Conservation (phyloP, 768 basidiomycete species). For the Leccinum aurantiacum region DNA sequence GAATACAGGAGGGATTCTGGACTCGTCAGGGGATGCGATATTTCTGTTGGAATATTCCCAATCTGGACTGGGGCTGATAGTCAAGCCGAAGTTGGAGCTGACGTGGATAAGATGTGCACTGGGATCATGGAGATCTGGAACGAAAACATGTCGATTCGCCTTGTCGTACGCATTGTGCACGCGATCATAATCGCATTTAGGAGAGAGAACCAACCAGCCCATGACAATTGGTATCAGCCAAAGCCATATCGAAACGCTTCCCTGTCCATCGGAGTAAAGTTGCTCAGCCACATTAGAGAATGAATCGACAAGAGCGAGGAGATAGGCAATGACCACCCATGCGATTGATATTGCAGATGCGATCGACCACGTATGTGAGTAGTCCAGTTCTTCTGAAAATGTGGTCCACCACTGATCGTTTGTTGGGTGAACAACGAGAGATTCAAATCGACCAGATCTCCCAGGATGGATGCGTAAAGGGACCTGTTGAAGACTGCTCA, state of each 20-base stretch:
- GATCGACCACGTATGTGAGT: conserved; percentile 41
- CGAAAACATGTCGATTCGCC: conserved; percentile 11
- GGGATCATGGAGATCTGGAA: background rate
- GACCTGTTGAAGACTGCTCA: conserved; percentile 44
- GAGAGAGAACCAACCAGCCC: conserved; percentile 42
- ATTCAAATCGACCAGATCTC: conserved; percentile 33
- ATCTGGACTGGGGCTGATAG: conserved; percentile 11
- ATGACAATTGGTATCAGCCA: conserved; percentile 44
- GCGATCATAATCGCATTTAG: conserved; percentile 37
- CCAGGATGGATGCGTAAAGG: conserved; percentile 36
- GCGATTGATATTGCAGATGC: conserved; percentile 39
- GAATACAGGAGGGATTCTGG: conserved; percentile 14
- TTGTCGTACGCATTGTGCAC: conserved; percentile 21
- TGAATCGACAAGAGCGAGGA: conserved; percentile 19
- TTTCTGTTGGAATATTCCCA: background rate
- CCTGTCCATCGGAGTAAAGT: conserved; percentile 37
- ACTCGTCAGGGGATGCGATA: conserved; percentile 20
- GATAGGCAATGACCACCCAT: conserved; percentile 47
- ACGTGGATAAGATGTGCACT: background rate
- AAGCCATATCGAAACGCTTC: conserved; percentile 41
- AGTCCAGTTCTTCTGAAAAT: conserved; percentile 35
- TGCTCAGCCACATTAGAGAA: conserved; percentile 14
- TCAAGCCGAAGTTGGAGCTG: conserved; percentile 14
- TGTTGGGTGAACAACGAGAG: conserved; percentile 41
- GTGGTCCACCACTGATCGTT: conserved; percentile 45